These are phyloP conservation scores for Pythium myriotylum DNA, from an alignment of 352 stramenopile species.

Conservation along the genomic window DNA sequence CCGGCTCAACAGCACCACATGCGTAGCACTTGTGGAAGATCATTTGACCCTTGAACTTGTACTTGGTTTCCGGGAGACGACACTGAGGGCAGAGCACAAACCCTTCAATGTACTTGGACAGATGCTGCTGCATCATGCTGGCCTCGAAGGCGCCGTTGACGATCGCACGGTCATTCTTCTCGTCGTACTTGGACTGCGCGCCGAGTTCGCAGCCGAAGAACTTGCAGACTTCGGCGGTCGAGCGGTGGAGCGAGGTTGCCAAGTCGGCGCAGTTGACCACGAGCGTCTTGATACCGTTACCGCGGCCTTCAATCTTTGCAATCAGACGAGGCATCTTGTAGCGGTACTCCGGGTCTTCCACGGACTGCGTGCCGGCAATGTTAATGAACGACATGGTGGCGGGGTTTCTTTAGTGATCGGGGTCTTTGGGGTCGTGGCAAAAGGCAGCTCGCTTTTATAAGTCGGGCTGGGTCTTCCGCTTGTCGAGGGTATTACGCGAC, in stretches of 20 bases:
- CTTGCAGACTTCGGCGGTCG: conserved; percentile 97
- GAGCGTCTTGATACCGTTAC: conserved; percentile 99
- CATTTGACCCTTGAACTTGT: conserved; percentile 97
- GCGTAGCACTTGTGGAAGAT: conserved; percentile 99
- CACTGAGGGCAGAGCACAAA: conserved; percentile 99
- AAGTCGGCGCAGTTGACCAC: conserved; percentile 98
- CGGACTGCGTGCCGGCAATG: conserved; percentile 86
- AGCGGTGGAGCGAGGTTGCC: conserved; percentile 92
- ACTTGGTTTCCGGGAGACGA: conserved; percentile 97
- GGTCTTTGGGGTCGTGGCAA: not conserved
- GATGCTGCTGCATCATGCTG: conserved; percentile 92
- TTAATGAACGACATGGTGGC: conserved; percentile 88
- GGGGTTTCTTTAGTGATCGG: not conserved
- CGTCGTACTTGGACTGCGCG: conserved; percentile 97
- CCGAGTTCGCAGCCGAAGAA: conserved; percentile 99
- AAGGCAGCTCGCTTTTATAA: conserved; percentile 28
- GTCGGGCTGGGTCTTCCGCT: conserved; percentile 34
- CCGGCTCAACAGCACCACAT: conserved; percentile 96
- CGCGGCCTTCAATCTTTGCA: conserved; percentile 98
- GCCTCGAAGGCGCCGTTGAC: conserved; percentile 97
- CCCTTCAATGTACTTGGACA: conserved; percentile 98
- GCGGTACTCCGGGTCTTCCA: conserved; percentile 95
- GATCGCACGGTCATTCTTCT: conserved; percentile 94
- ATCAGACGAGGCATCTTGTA: conserved; percentile 99
- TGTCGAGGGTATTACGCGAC: conserved; percentile 30